Base-by-base conservation (phyloP, 2,329 filamentous ascomycete species). In the Fusarium sp. region DNA sequence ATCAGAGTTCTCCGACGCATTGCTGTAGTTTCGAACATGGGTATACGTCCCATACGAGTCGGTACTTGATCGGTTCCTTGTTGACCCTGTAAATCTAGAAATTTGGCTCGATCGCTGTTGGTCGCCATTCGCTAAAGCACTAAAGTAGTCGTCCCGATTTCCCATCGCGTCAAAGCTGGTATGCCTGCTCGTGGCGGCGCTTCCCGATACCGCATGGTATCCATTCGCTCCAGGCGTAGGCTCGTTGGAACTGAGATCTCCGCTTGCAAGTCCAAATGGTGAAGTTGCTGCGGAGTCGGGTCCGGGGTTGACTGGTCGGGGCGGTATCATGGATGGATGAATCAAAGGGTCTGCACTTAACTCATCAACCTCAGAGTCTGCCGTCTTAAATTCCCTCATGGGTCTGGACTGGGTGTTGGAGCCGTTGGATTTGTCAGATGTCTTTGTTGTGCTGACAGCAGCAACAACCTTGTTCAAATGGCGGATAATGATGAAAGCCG, bases 401-500 rank as follows among this genome's bases (percentile, higher is more conserved):
- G 77, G 75, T 15, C 62, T 50, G 28, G 79, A 76, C 8, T 75
- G 77, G 11, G 76, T 66, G 13, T 77, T 74, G 17, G 74, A 73
- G 17, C 71, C 72, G 1, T 70, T 77, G 64, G 75, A 74, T 15
- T 67, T 73, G 2, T 73, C 73, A 11, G 78, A 77, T 17, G 76
- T 75, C 52, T 74, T 79, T 4, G 78, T 79, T 5, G 80, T 79
- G 76, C 47, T 75, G 9, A 82, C 78, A 8, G 78, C 79, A 28
- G 76, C 77, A 69, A 83, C 80, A 21, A 85, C 82, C 42, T 77
- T 81, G 60, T 81, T 86, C 17, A 89, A 80, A 11, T 82, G 83
- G 2, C 83, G 80, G 45, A 89, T 79, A 46, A 89, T 82, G 49
- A 87, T 76, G 62, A 80, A 84, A 3, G 85, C 79, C 1, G 81